These are phyloP conservation scores for Xylariaceae sp. DNA, from an alignment of 2,329 filamentous ascomycete species.

Conservation along the genomic window DNA sequence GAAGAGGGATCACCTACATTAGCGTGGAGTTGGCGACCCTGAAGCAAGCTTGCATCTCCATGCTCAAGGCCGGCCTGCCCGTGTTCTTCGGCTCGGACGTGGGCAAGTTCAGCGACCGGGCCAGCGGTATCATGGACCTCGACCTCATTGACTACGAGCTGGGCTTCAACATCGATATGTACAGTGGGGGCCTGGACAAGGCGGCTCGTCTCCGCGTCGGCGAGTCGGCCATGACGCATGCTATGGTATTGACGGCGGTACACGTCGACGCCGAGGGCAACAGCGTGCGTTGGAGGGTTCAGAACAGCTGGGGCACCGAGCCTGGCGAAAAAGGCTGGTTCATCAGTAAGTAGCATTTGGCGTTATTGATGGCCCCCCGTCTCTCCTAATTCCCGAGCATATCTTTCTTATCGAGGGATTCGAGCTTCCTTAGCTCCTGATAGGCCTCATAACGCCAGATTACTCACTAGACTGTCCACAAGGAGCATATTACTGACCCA, in stretches of 20 bases:
- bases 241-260: constrained; percentile 88
- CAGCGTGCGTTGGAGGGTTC: constrained; percentile 78
- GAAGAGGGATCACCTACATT: constrained; percentile 75
- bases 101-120: constrained; percentile 74
- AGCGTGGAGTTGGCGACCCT: constrained; percentile 77
- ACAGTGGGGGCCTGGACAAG: constrained; percentile 66
- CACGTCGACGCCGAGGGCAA: constrained; percentile 70
- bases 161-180: constrained; percentile 76
- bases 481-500: not conserved
- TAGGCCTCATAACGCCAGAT: too few species aligned
- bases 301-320: constrained; percentile 79
- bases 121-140: constrained; percentile 78
- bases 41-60: constrained; percentile 73
- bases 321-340: constrained; percentile 82
- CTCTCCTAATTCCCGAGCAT: not conserved
- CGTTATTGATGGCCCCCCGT: not conserved
- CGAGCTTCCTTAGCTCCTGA: too few species aligned
- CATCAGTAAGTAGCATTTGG: constrained; percentile 52
- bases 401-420: too few species aligned
- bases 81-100: constrained; percentile 91
- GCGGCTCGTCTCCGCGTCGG: constrained; percentile 72
- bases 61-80: constrained; percentile 77
- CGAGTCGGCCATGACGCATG: constrained; percentile 86
- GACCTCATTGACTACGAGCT: constrained; percentile 77
- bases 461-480: not conserved